These are phyloP conservation scores for Trichoderma sp. DNA, from an alignment of 2,329 filamentous ascomycete genomes.

Conservation along the genomic window DNA sequence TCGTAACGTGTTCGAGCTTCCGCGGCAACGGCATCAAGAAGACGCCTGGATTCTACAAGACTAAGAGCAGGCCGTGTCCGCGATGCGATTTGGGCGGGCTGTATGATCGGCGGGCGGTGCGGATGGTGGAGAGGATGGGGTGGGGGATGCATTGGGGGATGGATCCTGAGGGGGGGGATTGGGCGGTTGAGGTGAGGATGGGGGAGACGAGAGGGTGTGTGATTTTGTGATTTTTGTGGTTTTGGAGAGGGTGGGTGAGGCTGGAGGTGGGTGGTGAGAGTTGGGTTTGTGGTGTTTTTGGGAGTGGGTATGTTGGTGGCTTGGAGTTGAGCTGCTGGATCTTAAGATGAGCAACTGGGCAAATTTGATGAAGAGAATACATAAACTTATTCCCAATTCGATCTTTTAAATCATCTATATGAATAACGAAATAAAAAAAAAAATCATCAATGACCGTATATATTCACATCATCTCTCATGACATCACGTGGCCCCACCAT, in stretches of 20 bases:
- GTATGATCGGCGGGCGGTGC: conserved; percentile 48
- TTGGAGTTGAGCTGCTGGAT: background rate
- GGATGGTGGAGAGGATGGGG: conserved; percentile 44
- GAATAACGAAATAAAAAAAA: too few relatives aligned
- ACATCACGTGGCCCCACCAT: conserved; percentile 28
- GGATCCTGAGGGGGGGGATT: conserved; percentile 41
- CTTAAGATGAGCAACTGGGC: background rate
- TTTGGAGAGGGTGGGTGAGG: background rate
- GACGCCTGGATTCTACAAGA: conserved; percentile 36
- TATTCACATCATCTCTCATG: background rate
- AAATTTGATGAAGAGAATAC: background rate
- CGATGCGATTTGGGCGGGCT: conserved; percentile 37
- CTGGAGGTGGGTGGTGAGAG: background rate
- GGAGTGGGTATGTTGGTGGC: background rate
- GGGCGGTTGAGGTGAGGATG: conserved; percentile 35
- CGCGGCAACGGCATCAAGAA: conserved; percentile 37
- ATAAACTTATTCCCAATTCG: accelerated
- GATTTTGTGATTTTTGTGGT: conserved; percentile 26
- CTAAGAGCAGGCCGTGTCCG: conserved; percentile 39
- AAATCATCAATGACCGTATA: too few relatives aligned
- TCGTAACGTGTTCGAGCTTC: conserved; percentile 46
- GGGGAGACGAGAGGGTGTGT: conserved; percentile 28
- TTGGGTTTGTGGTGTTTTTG: background rate
- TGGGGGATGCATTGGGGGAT: conserved; percentile 47
- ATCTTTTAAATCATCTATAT: background rate